A percentile compares a stretch with the other conserved stretches of the same genome.
Conservation (phyloP, 2,329 filamentous ascomycete species). For the Trichoderma atrobrunneum region DNA sequence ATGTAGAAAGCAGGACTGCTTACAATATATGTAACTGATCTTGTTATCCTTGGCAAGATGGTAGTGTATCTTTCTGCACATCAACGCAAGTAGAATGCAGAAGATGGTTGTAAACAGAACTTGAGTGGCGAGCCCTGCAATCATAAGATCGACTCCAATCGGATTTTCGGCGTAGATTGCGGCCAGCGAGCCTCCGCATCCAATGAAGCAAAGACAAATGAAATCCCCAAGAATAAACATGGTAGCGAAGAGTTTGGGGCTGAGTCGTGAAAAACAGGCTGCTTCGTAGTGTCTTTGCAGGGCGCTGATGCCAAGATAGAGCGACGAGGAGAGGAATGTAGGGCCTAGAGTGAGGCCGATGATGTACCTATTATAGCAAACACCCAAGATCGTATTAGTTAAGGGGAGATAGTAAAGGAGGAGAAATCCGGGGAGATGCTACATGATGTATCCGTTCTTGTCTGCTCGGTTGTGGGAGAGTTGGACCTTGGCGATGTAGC, state of each 20-base stretch:
- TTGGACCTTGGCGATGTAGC: slow-evolving; percentile 6
- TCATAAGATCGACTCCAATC: slow-evolving; percentile 3
- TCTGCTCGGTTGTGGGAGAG: neutral
- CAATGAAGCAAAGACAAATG: neutral
- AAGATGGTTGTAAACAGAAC: neutral
- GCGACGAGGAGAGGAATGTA: slow-evolving; percentile 1
- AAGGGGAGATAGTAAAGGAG: neutral
- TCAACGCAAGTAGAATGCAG: neutral
- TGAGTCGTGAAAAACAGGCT: neutral
- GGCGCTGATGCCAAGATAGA: neutral
- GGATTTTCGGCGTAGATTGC: neutral
- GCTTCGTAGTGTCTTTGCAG: neutral
- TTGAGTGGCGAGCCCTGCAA: neutral
- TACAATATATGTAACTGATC: neutral
- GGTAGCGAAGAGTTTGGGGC: neutral
- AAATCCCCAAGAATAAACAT: neutral
- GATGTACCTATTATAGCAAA: neutral
- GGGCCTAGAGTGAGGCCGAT: slow-evolving; percentile 12
- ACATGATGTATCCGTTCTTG: slow-evolving; percentile 15
- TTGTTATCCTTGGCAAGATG: neutral
- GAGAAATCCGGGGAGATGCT: neutral
- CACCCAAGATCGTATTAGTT: neutral
- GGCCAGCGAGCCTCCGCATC: neutral
- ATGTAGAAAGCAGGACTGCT: neutral
- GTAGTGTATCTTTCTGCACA: neutral